A percentile compares a stretch with the other conserved stretches of the same genome.
phyloP scores from a whole-genome alignment of 495 filamentous ascomycete genomes.

The Hypoxylon fragiforme region DNA sequence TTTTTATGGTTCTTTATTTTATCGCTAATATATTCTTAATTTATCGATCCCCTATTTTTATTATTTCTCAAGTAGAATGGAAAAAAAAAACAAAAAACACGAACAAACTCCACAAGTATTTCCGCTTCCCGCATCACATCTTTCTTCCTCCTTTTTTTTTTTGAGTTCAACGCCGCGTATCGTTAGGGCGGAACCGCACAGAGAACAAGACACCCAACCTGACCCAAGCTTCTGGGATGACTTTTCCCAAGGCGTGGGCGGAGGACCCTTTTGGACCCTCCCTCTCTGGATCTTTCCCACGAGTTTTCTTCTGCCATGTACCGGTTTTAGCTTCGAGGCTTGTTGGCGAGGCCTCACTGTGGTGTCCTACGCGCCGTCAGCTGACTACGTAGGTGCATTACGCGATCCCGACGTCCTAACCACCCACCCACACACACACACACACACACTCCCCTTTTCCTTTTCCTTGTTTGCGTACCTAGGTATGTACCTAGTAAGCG shows the following conservation, averaged over 20 bases:
- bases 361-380: conserved; percentile 18
- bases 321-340: background rate
- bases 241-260: conserved; percentile 12
- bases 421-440: background rate
- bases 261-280: conserved; percentile 12
- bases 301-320: too few species aligned
- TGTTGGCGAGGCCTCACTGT: background rate
- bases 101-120: too few species aligned
- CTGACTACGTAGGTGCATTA: conserved; percentile 34
- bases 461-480: too few species aligned
- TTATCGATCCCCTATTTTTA: too few species aligned
- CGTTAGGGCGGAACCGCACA: too few species aligned
- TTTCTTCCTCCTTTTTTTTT: too few species aligned
- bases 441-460: background rate
- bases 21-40: too few species aligned
- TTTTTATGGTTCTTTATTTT: conserved; percentile 1
- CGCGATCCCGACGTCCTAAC: conserved; percentile 11
- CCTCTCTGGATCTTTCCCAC: background rate
- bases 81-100: too few species aligned
- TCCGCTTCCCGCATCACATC: too few species aligned
- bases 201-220: conserved; percentile 1
- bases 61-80: too few species aligned
- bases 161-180: conserved; percentile 28
- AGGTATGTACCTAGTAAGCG: background rate
- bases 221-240: conserved; percentile 22